Conservation (phyloP, 768 basidiomycete genomes). For the Calvatia gigantea region DNA sequence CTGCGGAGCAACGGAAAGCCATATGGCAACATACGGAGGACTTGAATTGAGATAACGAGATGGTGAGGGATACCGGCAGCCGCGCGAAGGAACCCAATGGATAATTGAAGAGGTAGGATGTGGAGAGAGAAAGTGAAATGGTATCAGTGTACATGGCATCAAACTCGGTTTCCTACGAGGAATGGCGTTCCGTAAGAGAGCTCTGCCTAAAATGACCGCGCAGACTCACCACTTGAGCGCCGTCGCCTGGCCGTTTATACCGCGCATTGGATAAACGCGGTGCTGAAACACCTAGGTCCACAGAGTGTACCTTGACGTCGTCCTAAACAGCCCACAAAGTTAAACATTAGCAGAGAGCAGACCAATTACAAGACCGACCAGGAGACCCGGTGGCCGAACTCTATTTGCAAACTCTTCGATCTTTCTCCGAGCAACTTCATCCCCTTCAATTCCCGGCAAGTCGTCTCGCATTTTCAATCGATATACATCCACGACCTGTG, state of each 20-base stretch:
- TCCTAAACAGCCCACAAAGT: conserved; percentile 51
- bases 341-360: conserved; percentile 2
- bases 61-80: conserved; percentile 76
- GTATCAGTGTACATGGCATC: conserved; percentile 84
- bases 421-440: conserved; percentile 75
- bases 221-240: conserved; percentile 16
- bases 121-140: conserved; percentile 79
- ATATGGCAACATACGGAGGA: conserved; percentile 46
- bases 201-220: conserved; percentile 1
- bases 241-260: conserved; percentile 25
- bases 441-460: conserved; percentile 66
- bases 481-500: conserved; percentile 68
- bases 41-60: conserved; percentile 72
- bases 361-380: conserved; percentile 41
- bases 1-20: conserved; percentile 1
- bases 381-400: conserved; percentile 63
- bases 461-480: conserved; percentile 74
- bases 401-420: conserved; percentile 82
- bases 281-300: conserved; percentile 78
- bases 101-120: conserved; percentile 81
- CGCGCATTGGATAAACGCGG: conserved; percentile 75
- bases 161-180: conserved; percentile 68
- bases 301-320: conserved; percentile 79
- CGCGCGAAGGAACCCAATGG: conserved; percentile 80
- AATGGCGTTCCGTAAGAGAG: conserved; percentile 9